Evolutionary conservation across 305 asterid genomes (phyloP).

Genomic region (Rubia tinctorum): DNA sequence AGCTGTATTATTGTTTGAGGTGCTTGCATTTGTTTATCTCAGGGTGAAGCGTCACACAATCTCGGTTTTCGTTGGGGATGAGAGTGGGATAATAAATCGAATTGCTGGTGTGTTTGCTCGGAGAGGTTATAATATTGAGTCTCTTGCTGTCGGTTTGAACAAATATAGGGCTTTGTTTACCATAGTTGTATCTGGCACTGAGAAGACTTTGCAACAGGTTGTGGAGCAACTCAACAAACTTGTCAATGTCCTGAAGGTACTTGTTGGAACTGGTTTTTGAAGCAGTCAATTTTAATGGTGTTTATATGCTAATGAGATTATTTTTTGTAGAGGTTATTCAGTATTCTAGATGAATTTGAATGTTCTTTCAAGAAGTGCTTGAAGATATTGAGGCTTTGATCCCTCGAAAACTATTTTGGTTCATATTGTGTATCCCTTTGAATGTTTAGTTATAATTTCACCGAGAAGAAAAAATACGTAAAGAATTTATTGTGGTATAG

Average conservation of each 20-base stretch:
- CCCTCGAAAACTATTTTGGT: not conserved
- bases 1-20: constrained; percentile 2
- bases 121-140: constrained; percentile 86
- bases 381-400: too few relatives aligned
- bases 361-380: too few relatives aligned
- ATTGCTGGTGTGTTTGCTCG: constrained; percentile 96
- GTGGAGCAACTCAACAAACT: constrained; percentile 85
- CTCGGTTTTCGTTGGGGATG: constrained; percentile 93
- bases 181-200: constrained; percentile 83
- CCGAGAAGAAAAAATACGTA: not conserved
- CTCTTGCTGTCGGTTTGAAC: constrained; percentile 91
- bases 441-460: not conserved
- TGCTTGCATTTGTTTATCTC: constrained; percentile 19
- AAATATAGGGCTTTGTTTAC: constrained; percentile 85
- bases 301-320: not conserved
- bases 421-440: not conserved
- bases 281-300: not conserved
- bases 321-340: not conserved
- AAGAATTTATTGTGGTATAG: not conserved
- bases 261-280: not conserved
- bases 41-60: constrained; percentile 75
- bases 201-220: constrained; percentile 67
- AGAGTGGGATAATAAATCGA: constrained; percentile 87
- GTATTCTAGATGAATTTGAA: too few relatives aligned
- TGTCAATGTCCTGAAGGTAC: constrained; percentile 77